Evolutionary conservation across 2,329 filamentous ascomycete species (phyloP).

Genomic region (Scopulariopsis brevicaulis): DNA sequence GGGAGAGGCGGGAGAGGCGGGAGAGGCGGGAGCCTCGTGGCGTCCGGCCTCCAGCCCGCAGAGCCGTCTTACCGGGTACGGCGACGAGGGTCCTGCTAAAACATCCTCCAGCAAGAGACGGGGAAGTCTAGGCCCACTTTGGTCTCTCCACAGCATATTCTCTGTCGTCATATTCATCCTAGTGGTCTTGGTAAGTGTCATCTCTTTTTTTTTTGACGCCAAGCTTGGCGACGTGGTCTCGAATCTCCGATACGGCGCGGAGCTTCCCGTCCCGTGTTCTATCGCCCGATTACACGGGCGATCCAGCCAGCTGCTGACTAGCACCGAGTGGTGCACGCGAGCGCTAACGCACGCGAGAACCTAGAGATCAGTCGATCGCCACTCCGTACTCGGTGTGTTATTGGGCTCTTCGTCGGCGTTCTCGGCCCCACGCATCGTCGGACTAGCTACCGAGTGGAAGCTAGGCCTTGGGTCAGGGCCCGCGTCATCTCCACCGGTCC

Average conservation of each 20-base stretch:
- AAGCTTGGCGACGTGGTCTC: background rate
- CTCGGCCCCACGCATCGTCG: background rate
- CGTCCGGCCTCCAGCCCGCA: background rate
- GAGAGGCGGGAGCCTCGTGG: constrained; percentile 1
- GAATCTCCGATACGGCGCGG: background rate
- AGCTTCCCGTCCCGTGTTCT: background rate
- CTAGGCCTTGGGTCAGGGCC: background rate
- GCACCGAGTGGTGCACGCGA: background rate
- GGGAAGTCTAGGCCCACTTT: background rate
- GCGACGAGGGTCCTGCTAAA: background rate
- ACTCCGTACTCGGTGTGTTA: background rate
- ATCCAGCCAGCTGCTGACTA: background rate
- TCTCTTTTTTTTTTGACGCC: background rate
- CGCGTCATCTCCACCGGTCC: background rate
- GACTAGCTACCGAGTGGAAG: background rate
- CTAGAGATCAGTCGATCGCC: background rate
- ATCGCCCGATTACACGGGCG: background rate
- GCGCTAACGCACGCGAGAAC: background rate
- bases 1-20: background rate
- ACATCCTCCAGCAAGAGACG: background rate
- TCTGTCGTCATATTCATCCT: constrained; percentile 1
- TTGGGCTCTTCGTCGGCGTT: background rate
- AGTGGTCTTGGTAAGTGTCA: constrained; percentile 1
- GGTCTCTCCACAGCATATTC: background rate
- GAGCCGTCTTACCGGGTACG: background rate